Base-by-base conservation (phyloP, 1,284 basidiomycete species). In the Sparassis latifolia region DNA sequence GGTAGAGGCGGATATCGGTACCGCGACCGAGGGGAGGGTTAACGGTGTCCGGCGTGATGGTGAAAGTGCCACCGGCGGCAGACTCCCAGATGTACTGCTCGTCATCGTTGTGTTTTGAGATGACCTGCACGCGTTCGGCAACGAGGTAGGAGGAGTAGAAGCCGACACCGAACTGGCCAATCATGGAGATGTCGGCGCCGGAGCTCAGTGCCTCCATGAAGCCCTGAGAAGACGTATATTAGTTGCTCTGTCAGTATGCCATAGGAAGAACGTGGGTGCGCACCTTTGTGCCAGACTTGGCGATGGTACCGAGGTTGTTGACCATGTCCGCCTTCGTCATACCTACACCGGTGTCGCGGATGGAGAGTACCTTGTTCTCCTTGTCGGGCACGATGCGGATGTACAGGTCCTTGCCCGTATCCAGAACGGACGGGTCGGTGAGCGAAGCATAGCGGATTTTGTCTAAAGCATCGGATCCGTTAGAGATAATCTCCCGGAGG, bases 21-120 rank as follows among this genome's bases (percentile, higher is more conserved):
- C 96, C 97, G 68, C 97, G 96, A 58, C 92, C 93, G 54, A 99
- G 82, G 58, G 89, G 79, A 42, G 89, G 85, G 76, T 95, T 95
- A 67, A 85, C 73, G 54, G 84, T 91, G 74, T 99, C 97, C 57
- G 78, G 89, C 53, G 94, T 97, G 76, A 99, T 97, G 69, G 96
- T 99, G 80, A 99, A 99, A 51, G 97, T 99, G 56, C 97, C 97
- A 68, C 96, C 97, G 44, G 97, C 96, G 57, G 97, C 89, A 27
- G 96, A 98, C 82, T 98, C 96, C 97, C 97, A 99, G 73, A 98
- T 95, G 81, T 99, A 98, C 77, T 99, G 96, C 76, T 99, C 97
- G 71, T 99, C 96, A 66, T 99, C 97, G 69, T 99, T 99, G 85
- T 99, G 92, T 79, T 99, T 99, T 64, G 96, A 96, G 76, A 97